Base-by-base conservation (phyloP, 768 basidiomycete genomes). In the Phylloporus arenicola region DNA sequence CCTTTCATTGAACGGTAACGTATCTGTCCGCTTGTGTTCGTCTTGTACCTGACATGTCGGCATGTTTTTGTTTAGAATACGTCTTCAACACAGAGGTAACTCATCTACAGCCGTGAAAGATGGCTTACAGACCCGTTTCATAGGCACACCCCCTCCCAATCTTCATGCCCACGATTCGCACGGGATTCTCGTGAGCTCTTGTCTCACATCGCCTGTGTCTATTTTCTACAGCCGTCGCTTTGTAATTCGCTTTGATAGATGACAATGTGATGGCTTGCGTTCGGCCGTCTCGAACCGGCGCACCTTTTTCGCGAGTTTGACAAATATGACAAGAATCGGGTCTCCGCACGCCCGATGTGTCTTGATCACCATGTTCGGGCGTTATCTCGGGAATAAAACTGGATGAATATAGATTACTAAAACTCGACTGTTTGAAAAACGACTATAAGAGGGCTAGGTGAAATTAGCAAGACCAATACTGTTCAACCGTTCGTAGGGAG, bases 1-100 rank as follows among this genome's bases (percentile, higher is more conserved):
- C n/a, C 69, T 95, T 37, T 83, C 93, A 1, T 64, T 95, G 51
- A 77, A 82, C 47, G 72, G 89, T 92, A 58, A 40, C 19, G 25
- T 64, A 87, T 81, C 27, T 16, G 19, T 40, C 6, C 34, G 45
- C 29, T 12, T 16, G 34, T 22, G 24, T 44, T 27, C 33, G 27
- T 44, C 14, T 25, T 24, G 31, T 29, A 47, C 30, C 53, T 63
- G 55, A 53, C 46, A 31, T 38, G 37, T 48, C 19, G 29, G 30
- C 19, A 30, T 19, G 37, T 10, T 4, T 19, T 33, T 40, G 20
- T 24, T 20, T 56, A 90, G 88, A 83, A 63, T 84, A 86, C 59
- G 91, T 96, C 8, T 89, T 96, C 70, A 96, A 95, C 59, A 96
- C 94, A 1, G 94, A 97, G 77, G 86, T 86, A 56, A 43, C 43